A percentile compares a stretch with the other conserved stretches of the same genome.
phyloP scores from a whole-genome alignment of 108 stramenopile genomes.

The Fistulifera solaris region DNA sequence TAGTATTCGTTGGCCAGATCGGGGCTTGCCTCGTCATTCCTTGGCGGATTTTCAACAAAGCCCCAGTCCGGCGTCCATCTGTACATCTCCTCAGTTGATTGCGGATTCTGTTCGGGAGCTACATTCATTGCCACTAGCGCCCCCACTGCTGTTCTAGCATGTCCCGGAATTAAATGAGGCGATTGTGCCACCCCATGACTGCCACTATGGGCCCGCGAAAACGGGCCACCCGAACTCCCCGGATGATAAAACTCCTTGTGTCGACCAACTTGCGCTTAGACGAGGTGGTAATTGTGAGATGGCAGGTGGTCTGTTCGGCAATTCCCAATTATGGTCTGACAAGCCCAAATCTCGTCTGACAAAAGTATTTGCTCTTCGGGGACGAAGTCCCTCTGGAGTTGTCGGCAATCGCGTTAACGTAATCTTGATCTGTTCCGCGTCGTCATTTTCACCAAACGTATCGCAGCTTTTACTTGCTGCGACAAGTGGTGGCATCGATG shows the following conservation, averaged over 20 bases:
- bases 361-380: not conserved
- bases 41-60: no score
- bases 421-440: not conserved
- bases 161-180: constrained; percentile 5
- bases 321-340: not conserved
- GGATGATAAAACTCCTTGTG: constrained; percentile 2
- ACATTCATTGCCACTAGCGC: constrained; percentile 6
- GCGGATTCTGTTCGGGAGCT: no score
- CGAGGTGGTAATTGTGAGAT: not conserved
- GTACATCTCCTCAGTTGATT: no score
- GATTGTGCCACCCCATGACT: constrained; percentile 6
- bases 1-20: no score
- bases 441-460: constrained; percentile 1
- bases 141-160: constrained; percentile 12
- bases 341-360: not conserved
- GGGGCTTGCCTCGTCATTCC: no score
- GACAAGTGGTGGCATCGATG: not conserved
- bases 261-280: constrained; percentile 5
- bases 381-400: constrained; percentile 8
- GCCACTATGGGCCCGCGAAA: constrained; percentile 1
- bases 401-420: not conserved
- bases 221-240: not conserved
- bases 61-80: no score
- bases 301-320: not conserved
- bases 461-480: not conserved